A percentile compares a stretch with the other conserved stretches of the same genome.
Evolutionary conservation across 225 moss, liverwort and hornwort genomes (phyloP).

Genomic region (Lunularia cruciata): DNA sequence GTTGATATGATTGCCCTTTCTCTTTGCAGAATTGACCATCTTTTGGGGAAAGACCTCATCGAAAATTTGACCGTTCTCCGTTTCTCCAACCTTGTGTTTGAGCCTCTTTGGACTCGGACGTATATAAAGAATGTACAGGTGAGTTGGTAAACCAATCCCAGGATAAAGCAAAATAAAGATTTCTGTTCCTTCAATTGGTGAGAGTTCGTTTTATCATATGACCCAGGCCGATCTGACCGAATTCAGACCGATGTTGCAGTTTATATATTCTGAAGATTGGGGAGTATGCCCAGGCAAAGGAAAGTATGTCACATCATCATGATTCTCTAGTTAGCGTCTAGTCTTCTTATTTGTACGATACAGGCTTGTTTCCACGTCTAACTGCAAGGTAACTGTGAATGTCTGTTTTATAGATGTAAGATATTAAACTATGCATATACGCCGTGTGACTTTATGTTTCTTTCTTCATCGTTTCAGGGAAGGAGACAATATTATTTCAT

Average conservation of each 20-base stretch:
- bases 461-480: no score
- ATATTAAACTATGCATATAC: no score
- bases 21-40: slow-evolving; percentile 79
- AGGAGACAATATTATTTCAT: no score
- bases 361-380: no score
- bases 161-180: no score
- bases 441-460: no score
- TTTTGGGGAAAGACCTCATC: slow-evolving; percentile 87
- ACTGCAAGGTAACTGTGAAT: no score
- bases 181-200: no score
- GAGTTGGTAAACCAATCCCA: slow-evolving; percentile 9
- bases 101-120: slow-evolving; percentile 82
- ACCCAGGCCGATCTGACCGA: background rate
- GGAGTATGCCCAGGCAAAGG: slow-evolving; percentile 37
- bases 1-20: no score
- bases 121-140: slow-evolving; percentile 95
- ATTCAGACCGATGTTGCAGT: slow-evolving; percentile 24
- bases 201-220: background rate
- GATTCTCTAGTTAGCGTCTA: no score
- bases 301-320: slow-evolving; percentile 44
- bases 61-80: slow-evolving; percentile 90
- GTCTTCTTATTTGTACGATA: no score
- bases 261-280: slow-evolving; percentile 46
- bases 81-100: slow-evolving; percentile 94
- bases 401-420: no score